Evolutionary conservation across 1,284 basidiomycete genomes (phyloP).

Genomic region (Pseudozyma thailandica): DNA sequence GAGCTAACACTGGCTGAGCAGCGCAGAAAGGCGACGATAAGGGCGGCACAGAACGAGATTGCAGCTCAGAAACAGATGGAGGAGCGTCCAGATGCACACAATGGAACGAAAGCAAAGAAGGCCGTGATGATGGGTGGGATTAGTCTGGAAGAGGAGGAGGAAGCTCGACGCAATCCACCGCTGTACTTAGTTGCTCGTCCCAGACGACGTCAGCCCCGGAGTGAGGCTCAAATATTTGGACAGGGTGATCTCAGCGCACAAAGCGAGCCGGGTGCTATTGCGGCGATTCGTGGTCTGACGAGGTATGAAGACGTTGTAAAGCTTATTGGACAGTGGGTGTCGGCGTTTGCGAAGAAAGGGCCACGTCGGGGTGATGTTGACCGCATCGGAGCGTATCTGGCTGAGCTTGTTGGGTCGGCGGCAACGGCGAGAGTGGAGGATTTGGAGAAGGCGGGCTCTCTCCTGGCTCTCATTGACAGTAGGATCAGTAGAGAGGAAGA

Average conservation of each 20-base stretch:
- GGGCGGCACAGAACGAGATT: conserved; percentile 30
- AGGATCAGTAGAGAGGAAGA: background rate
- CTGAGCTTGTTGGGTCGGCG: conserved; percentile 8
- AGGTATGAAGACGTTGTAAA: conserved; percentile 14
- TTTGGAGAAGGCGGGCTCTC: conserved; percentile 14
- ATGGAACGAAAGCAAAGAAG: conserved; percentile 3
- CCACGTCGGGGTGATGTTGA: conserved; percentile 53
- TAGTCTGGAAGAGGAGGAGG: conserved; percentile 7
- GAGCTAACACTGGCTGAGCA: conserved; percentile 40
- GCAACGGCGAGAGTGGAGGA: conserved; percentile 17
- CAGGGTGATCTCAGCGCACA: background rate
- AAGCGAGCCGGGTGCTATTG: background rate
- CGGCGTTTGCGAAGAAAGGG: conserved; percentile 30
- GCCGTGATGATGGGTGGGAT: background rate
- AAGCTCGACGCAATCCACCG: conserved; percentile 24
- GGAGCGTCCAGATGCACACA: conserved; percentile 14
- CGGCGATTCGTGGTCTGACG: conserved; percentile 37
- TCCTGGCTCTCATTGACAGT: conserved; percentile 15
- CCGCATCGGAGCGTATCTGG: conserved; percentile 29
- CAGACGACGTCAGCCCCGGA: background rate
- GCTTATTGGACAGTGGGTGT: conserved; percentile 47
- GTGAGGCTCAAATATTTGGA: conserved; percentile 18
- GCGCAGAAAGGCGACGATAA: conserved; percentile 38
- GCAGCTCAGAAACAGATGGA: conserved; percentile 21
- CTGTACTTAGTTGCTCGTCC: conserved; percentile 22